Evolutionary conservation across 495 filamentous ascomycete species (phyloP).

Genomic region (Penicillium antarcticum): DNA sequence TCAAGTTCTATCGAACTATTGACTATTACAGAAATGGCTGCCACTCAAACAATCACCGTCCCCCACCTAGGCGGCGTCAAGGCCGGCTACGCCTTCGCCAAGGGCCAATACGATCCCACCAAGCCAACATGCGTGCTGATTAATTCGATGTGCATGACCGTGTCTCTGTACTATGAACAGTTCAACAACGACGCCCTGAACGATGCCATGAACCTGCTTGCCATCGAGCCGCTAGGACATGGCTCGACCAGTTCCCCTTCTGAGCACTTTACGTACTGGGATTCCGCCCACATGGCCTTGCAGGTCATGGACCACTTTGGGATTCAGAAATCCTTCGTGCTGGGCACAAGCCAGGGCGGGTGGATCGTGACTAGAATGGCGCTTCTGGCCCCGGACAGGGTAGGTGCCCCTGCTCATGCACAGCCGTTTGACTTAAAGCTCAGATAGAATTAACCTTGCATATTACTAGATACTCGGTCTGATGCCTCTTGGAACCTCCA

Average conservation of each 20-base stretch:
- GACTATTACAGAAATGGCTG: constrained; percentile 9
- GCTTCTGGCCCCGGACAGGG: constrained; percentile 55
- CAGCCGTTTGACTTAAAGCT: background rate
- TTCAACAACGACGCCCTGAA: constrained; percentile 45
- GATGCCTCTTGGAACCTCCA: constrained; percentile 58
- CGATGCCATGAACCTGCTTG: constrained; percentile 45
- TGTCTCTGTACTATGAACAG: constrained; percentile 49
- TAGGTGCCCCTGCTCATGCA: constrained; percentile 16
- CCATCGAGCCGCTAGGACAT: constrained; percentile 57
- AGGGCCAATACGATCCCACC: constrained; percentile 36
- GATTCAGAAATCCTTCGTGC: constrained; percentile 55
- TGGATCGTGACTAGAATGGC: constrained; percentile 64
- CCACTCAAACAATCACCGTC: constrained; percentile 42
- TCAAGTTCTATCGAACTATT: background rate
- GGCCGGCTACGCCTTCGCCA: constrained; percentile 50
- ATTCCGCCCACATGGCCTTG: constrained; percentile 46
- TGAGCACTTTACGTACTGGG: constrained; percentile 56
- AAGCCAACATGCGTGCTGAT: constrained; percentile 59
- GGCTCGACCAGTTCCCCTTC: constrained; percentile 38
- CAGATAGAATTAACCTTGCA: background rate
- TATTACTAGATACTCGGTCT: constrained; percentile 52
- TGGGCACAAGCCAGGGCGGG: constrained; percentile 64
- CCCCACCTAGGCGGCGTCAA: constrained; percentile 54
- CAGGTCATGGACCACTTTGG: constrained; percentile 52
- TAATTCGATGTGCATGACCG: constrained; percentile 56